Evolutionary conservation across 2,329 filamentous ascomycete genomes (phyloP).

Genomic region (Trichoderma aggressivum): DNA sequence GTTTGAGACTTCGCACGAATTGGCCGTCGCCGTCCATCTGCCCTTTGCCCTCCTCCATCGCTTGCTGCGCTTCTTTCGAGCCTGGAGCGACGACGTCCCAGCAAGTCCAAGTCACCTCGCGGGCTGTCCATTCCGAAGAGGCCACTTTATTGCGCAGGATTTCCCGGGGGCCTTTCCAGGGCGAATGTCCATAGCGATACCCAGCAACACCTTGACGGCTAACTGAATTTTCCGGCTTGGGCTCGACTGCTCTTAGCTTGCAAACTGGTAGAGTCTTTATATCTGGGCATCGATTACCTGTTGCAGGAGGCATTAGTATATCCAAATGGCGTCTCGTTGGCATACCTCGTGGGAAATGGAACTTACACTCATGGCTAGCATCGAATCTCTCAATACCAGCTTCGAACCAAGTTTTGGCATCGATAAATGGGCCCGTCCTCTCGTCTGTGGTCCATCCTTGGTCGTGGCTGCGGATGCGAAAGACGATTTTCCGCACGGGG

Average conservation of each 20-base stretch:
- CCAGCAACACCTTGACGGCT: no score
- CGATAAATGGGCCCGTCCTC: slow-evolving; percentile 26
- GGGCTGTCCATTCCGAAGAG: slow-evolving; percentile 30
- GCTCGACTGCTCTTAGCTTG: slow-evolving; percentile 11
- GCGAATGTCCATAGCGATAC: background rate
- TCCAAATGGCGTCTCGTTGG: background rate
- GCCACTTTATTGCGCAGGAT: slow-evolving; percentile 50
- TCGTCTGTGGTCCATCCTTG: slow-evolving; percentile 51
- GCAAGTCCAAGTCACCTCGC: slow-evolving; percentile 53
- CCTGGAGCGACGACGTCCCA: slow-evolving; percentile 46
- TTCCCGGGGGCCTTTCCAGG: slow-evolving; percentile 26
- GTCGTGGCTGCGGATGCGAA: slow-evolving; percentile 54
- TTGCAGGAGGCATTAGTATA: background rate
- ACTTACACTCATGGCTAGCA: slow-evolving; percentile 23
- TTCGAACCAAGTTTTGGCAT: slow-evolving; percentile 62
- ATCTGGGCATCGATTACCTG: background rate
- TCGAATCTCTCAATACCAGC: slow-evolving; percentile 57
- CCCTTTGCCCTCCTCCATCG: slow-evolving; percentile 47
- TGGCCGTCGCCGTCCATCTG: slow-evolving; percentile 48
- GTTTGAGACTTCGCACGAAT: slow-evolving; percentile 52
- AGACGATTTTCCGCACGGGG: slow-evolving; percentile 61
- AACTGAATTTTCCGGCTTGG: background rate
- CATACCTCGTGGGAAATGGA: no score
- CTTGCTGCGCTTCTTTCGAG: slow-evolving; percentile 37
- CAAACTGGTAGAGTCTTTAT: background rate